phyloP scores from a whole-genome alignment of 768 basidiomycete species.

The Trametes gibbosa region DNA sequence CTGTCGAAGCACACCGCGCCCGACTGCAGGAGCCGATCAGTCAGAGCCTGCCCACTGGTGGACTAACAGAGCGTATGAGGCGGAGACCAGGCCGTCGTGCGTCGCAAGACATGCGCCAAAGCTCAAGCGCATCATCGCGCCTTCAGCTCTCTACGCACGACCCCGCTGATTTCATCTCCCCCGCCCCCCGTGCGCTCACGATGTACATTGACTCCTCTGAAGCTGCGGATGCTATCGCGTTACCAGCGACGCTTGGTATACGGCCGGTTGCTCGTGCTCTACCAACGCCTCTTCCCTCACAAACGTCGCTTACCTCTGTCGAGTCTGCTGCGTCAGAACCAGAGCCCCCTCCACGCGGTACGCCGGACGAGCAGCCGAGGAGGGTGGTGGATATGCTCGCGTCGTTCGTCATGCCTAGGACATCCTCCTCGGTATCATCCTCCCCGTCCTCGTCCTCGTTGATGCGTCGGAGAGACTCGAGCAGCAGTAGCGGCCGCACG shows the following conservation, averaged over 20 bases:
- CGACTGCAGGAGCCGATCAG: constrained; percentile 20
- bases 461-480: constrained; percentile 16
- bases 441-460: constrained; percentile 12
- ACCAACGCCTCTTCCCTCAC: constrained; percentile 19
- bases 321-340: constrained; percentile 10
- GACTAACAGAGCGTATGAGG: constrained; percentile 21
- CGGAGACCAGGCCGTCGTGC: constrained; percentile 20
- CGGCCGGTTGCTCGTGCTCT: constrained; percentile 32
- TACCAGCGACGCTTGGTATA: constrained; percentile 73
- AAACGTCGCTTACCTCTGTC: constrained; percentile 2
- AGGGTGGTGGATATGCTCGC: constrained; percentile 27
- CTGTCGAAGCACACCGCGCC: not conserved
- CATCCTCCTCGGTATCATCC: constrained; percentile 13
- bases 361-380: not conserved
- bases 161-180: constrained; percentile 57
- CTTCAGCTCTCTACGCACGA: constrained; percentile 51
- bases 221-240: constrained; percentile 48
- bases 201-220: constrained; percentile 63
- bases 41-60: constrained; percentile 30
- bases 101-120: constrained; percentile 22
- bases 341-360: not conserved
- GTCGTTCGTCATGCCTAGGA: constrained; percentile 21
- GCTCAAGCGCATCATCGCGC: constrained; percentile 37
- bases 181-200: constrained; percentile 72
- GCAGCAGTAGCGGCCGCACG: constrained; percentile 16